Base-by-base conservation (phyloP, 2,329 filamentous ascomycete species). In the Blastomyces parvus region DNA sequence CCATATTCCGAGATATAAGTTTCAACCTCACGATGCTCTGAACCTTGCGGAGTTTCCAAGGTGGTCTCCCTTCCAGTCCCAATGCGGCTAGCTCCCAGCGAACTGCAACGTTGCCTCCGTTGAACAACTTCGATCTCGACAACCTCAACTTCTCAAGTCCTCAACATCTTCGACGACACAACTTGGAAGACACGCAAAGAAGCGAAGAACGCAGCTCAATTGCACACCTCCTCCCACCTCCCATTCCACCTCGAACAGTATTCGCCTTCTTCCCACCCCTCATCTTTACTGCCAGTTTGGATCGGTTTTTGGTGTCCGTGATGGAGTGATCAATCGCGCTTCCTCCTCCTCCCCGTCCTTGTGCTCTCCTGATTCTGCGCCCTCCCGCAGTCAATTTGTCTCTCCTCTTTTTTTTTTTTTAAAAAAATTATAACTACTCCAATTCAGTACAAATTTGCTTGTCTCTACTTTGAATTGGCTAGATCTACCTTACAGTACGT, bases 31-130 rank as follows among this genome's bases (percentile, higher is more conserved):
- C n/a, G n/a, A n/a, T n/a, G n/a, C n/a, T n/a, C n/a, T n/a, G n/a
- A n/a, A n/a, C n/a, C n/a, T n/a, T n/a, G n/a, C n/a, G n/a, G n/a
- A n/a, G n/a, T n/a, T n/a, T n/a, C n/a, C n/a, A n/a, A n/a, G n/a
- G n/a, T n/a, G n/a, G n/a, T n/a, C n/a, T n/a, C n/a, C n/a, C n/a
- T n/a, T n/a, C n/a, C n/a, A n/a, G n/a, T n/a, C n/a, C n/a, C 33
- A 33, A 36, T 36, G 33, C 33, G 33, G 33, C 33, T 36, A 36
- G 33, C 33, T 36, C 33, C 1, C 30, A 19, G 27, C 53, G 27
- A 56, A 56, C 53, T 56, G 53, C 53, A 56, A 57, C 53, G 53
- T 57, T 40, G 53, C 53, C 53, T 57, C n/a, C 36, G 13, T n/a
- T 19, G 44, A 46, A 46, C 19, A 46, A 36, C 33, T 36, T 33